Conservation (phyloP, 1,139 yeast species). For the Entelexis sorbosivorans region DNA sequence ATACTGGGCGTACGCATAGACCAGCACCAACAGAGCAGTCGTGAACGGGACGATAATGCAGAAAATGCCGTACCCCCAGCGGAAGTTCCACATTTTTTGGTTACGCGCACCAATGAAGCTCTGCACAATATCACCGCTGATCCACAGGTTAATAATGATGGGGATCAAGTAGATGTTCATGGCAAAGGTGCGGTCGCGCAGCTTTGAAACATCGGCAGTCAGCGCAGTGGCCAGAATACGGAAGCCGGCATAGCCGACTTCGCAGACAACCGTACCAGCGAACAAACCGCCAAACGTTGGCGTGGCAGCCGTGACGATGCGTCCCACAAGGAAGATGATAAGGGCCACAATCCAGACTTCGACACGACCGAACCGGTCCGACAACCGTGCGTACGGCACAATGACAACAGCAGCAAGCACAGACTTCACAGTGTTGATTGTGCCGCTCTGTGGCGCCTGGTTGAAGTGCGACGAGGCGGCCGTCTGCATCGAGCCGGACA, state of each 20-base stretch:
- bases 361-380: slow-evolving; percentile 62
- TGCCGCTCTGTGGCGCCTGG: slow-evolving; percentile 49
- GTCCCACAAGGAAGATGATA: slow-evolving; percentile 55
- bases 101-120: slow-evolving; percentile 5
- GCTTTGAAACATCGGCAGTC: slow-evolving; percentile 52
- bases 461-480: slow-evolving; percentile 49
- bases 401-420: slow-evolving; percentile 66
- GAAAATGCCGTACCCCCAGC: slow-evolving; percentile 70
- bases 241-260: slow-evolving; percentile 59
- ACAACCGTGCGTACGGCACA: slow-evolving; percentile 55
- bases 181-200: slow-evolving; percentile 58
- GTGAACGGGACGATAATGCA: slow-evolving; percentile 55
- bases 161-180: slow-evolving; percentile 60
- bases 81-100: slow-evolving; percentile 35
- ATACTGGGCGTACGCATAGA: slow-evolving; percentile 11
- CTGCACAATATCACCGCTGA: slow-evolving; percentile 40
- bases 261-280: slow-evolving; percentile 66
- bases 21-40: slow-evolving; percentile 2
- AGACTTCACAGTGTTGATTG: slow-evolving; percentile 47
- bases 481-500: slow-evolving; percentile 42
- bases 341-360: slow-evolving; percentile 45
- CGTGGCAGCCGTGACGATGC: slow-evolving; percentile 58
- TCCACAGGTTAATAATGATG: slow-evolving; percentile 66
- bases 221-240: slow-evolving; percentile 46
- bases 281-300: slow-evolving; percentile 54